Evolutionary conservation across 495 filamentous ascomycete genomes (phyloP), one percentile per base, ranked within the genome.

Genomic region (Pyronema omphalodes): DNA sequence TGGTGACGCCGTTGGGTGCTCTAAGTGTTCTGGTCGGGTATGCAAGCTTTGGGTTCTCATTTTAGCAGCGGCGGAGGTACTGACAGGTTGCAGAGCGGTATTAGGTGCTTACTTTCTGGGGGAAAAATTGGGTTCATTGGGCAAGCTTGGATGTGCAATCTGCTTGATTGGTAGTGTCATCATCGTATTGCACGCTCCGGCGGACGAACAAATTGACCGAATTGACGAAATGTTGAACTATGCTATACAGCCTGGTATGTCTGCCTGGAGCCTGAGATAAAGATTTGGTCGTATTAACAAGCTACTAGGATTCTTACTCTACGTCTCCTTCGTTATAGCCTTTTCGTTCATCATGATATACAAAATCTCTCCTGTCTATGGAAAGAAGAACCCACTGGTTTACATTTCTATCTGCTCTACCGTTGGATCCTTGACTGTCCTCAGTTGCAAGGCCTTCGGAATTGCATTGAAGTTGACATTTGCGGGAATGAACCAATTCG

Each of bases 401-500:
- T 98, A 84, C 70, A 78, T 98, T 61, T 93, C 87, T 53, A 96
- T 98, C 60, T 98, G 91, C 74, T 93, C 86, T 33, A 91, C 86
- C 11, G 88, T 95, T 53, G 91, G 91, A 60, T 94, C 88, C 37
- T 78, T 98, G 56, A 95, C 91, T 11, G 88, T 98, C 67, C 95
- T 98, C 91, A 86, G 93, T 29, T 82, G 95, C 63, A 98, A 98
- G 69, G 89, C 91, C 1, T 94, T 96, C 60, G 91, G 91, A 40
- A 94, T 95, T 62, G 91, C 91, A 19, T 71, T 98, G 56, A 96
- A 96, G 68, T 74, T 96, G 58, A 96, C 91, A 0, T 74, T 98
- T 45, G 76, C 71, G 14, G 89, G 89, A 33, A 79, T 91, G 63
- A 98, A 98, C 70, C 91, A 98, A 67, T 93, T 98, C 64, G 78